A percentile compares a stretch with the other conserved stretches of the same genome.
These are phyloP conservation scores for Ceratocystis huliohia DNA, from an alignment of 2,329 filamentous ascomycete species.

Conservation along the genomic window DNA sequence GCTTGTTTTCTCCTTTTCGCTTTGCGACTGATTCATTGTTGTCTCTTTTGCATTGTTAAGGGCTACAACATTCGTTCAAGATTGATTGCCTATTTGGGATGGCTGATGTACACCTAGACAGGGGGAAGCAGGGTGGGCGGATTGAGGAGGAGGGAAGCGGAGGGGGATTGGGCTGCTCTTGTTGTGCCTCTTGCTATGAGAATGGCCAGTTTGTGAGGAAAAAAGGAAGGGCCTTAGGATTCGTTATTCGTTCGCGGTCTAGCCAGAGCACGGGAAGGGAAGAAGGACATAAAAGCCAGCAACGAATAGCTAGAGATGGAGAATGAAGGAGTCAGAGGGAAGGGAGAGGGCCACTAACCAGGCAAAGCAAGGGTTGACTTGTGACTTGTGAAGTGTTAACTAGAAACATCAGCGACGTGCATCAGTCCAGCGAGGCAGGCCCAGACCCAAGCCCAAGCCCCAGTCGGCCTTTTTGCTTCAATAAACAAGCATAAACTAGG, in stretches of 20 bases:
- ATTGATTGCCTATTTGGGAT: slow-evolving; percentile 16
- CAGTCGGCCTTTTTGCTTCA: too few relatives aligned
- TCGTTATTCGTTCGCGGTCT: background rate
- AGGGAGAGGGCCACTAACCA: background rate
- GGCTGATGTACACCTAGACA: background rate
- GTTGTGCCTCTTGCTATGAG: background rate
- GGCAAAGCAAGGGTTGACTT: background rate
- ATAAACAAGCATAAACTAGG: too few relatives aligned
- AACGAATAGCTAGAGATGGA: background rate
- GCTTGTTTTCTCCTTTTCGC: background rate
- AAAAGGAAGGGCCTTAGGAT: background rate
- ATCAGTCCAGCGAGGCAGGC: background rate
- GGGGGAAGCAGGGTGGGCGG: background rate
- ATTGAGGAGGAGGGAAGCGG: background rate
- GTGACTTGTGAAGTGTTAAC: background rate
- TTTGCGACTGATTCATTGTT: background rate
- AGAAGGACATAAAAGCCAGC: background rate
- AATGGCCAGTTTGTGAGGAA: background rate
- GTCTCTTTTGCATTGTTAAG: slow-evolving; percentile 7
- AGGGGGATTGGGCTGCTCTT: background rate
- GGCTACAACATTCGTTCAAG: slow-evolving; percentile 11
- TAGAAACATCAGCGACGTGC: background rate
- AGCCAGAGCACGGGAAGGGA: background rate
- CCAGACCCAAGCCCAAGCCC: too few relatives aligned
- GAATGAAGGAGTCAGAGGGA: background rate